Evolutionary conservation across 163 green algal species (phyloP).

Genomic region (Chlorella variabilis): DNA sequence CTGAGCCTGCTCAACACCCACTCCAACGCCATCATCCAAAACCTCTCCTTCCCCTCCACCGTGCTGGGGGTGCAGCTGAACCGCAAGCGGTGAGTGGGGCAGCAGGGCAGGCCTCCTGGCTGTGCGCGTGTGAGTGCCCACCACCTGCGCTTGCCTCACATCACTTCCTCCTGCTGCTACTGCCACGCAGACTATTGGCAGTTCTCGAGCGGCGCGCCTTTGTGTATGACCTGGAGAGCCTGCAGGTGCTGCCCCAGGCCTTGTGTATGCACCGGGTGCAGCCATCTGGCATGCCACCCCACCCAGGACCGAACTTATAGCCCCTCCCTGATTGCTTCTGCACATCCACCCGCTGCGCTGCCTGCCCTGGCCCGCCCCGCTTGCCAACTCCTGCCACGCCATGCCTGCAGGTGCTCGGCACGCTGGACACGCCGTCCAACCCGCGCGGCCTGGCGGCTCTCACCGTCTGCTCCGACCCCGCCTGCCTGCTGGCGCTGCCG

Average conservation of each 20-base stretch:
- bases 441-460: constrained; percentile 66
- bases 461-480: constrained; percentile 48
- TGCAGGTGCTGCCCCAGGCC: too few species aligned
- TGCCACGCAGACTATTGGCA: constrained; percentile 28
- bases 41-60: constrained; percentile 70
- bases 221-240: constrained; percentile 74
- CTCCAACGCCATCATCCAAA: constrained; percentile 67
- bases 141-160: too few species aligned
- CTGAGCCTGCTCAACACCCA: constrained; percentile 82
- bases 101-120: too few species aligned
- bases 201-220: constrained; percentile 55
- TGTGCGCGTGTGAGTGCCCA: too few species aligned
- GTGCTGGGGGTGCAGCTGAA: constrained; percentile 83
- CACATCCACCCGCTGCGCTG: too few species aligned
- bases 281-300: too few species aligned
- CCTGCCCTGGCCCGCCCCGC: too few species aligned
- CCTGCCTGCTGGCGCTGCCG: constrained; percentile 74
- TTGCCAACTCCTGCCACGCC: too few species aligned
- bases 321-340: too few species aligned
- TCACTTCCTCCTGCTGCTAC: too few species aligned
- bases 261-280: too few species aligned
- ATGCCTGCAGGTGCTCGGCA: constrained; percentile 51
- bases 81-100: constrained; percentile 71
- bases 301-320: too few species aligned
- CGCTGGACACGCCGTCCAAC: constrained; percentile 71